Evolutionary conservation across 352 stramenopile species (phyloP).

Genomic region (Globisporangium cederbergense): DNA sequence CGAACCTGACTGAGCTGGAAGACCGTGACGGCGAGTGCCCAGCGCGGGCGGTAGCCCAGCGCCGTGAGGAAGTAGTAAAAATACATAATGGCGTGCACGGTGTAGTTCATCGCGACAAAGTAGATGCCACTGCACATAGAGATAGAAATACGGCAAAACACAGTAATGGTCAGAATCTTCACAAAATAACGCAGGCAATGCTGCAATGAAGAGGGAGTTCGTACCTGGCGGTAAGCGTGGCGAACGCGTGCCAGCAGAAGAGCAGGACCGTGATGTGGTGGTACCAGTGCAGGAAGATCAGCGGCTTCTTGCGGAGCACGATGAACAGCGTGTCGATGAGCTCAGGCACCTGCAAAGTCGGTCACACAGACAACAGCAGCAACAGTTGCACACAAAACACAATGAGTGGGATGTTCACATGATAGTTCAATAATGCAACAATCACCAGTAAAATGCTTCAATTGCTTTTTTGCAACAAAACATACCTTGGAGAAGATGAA

Average conservation of each 20-base stretch:
- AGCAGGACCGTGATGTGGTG: slow-evolving; percentile 97
- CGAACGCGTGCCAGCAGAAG: slow-evolving; percentile 97
- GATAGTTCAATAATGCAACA: neutral
- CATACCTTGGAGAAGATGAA: slow-evolving; percentile 88
- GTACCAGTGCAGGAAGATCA: slow-evolving; percentile 99
- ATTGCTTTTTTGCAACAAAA: neutral
- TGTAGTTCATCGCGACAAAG: slow-evolving; percentile 99
- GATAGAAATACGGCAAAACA: neutral
- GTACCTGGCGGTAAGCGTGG: slow-evolving; percentile 81
- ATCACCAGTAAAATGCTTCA: neutral
- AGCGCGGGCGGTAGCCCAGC: slow-evolving; percentile 70
- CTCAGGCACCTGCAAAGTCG: slow-evolving; percentile 66
- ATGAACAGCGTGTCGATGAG: slow-evolving; percentile 97
- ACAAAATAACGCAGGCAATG: neutral
- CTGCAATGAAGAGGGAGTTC: slow-evolving; percentile 3
- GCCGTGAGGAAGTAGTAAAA: slow-evolving; percentile 94
- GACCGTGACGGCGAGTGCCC: slow-evolving; percentile 84
- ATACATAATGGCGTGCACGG: slow-evolving; percentile 97
- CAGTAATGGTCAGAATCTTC: neutral
- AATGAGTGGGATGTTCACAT: slow-evolving; percentile 13
- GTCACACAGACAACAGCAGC: slow-evolving; percentile 13
- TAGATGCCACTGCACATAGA: slow-evolving; percentile 82
- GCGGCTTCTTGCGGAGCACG: slow-evolving; percentile 94
- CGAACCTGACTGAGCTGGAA: slow-evolving; percentile 90
- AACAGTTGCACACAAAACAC: neutral